Evolutionary conservation across 805 yeast genomes (phyloP), one percentile per base, ranked within the genome.

Genomic region (Babjeviella inositovora): DNA sequence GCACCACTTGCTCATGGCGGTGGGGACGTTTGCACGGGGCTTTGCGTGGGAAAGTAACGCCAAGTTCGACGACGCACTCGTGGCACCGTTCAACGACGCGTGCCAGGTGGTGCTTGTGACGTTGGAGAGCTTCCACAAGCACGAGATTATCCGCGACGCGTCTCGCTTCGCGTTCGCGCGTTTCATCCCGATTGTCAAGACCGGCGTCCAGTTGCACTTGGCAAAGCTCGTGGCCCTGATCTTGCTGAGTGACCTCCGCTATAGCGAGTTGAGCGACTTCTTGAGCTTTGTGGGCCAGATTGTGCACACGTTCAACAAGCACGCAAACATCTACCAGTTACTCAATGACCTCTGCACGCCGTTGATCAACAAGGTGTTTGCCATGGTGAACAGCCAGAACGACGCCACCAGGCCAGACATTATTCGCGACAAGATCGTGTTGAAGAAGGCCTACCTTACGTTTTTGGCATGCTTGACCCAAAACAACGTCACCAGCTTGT

Each of bases 21-120:
- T 87, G 21, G 96, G 95, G 21, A 81, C 95, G 0, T 62, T 85
- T 38, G 75, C 84, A 4, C 68, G 90, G 41, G 97, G 97, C 4
- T 70, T 77, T 37, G 90, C 75, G 27, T 62, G 60, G 23, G 58
- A 50, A 19, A 38, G 39, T 18, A 50, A 42, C 25, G 43, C 36
- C 14, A 47, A 46, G 21, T 41, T 47, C 21, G 49, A 8, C 41
- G 45, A 25, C 55, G 49, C 28, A 38, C 47, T 20, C 21, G 14
- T 32, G 23, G 19, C 6, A 10, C 20, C 21, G 21, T 63, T 81
- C 36, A 55, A 63, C 25, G 68, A 69, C 33, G 74, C 81, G 5
- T 73, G 93, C 0, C 82, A 81, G 41, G 93, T 79, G 20, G 79
- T 81, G 8, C 45, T 80, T 14, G 84, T 84, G 11, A 79, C 93